Evolutionary conservation across 2,329 filamentous ascomycete genomes (phyloP).

Genomic region (Calonectria pseudoreteaudii): DNA sequence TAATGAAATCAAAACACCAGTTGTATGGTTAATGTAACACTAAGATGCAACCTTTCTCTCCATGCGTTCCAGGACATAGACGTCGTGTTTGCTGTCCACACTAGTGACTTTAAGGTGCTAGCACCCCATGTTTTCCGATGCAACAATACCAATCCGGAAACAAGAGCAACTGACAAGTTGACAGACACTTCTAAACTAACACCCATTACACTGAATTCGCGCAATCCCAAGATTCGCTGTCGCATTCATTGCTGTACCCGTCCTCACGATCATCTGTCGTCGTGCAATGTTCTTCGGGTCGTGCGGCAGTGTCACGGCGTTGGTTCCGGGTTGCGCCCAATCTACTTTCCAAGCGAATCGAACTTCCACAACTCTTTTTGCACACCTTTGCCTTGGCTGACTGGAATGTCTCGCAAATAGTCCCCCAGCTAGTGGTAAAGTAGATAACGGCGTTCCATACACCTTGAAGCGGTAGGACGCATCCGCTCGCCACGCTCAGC

Average conservation of each 20-base stretch:
- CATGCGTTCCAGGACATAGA: neutral
- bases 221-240: conserved; percentile 19
- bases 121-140: neutral
- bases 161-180: neutral
- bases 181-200: neutral
- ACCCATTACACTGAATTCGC: neutral
- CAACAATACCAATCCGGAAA: neutral
- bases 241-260: neutral
- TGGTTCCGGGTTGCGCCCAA: conserved; percentile 35
- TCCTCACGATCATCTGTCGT: neutral
- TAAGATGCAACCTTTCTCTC: neutral
- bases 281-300: conserved; percentile 18
- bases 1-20: conserved; percentile 3
- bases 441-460: conserved; percentile 86
- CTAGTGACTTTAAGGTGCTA: neutral
- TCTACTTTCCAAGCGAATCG: conserved; percentile 44
- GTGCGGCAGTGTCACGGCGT: conserved; percentile 38
- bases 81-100: neutral
- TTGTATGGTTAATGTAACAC: neutral
- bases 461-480: conserved; percentile 81
- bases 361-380: conserved; percentile 18
- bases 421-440: conserved; percentile 71
- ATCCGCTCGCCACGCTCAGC: conserved; percentile 75
- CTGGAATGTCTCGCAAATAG: conserved; percentile 43
- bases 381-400: conserved; percentile 27